phyloP scores from a whole-genome alignment of 225 moss, liverwort and hornwort genomes.

The Sphagnum tenellum region DNA sequence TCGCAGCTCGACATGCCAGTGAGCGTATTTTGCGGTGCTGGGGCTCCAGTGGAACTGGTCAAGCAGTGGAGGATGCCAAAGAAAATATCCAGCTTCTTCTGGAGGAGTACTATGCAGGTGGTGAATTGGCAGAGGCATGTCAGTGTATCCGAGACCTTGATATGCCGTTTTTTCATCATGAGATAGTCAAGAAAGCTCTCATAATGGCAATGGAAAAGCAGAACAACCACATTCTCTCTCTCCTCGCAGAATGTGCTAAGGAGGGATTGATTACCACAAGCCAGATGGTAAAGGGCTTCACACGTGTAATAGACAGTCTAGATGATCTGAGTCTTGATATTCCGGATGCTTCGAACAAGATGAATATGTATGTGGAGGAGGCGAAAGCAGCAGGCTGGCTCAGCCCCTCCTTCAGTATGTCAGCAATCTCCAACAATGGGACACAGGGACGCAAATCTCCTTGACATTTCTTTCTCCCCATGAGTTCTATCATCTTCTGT shows the following conservation, averaged over 20 bases:
- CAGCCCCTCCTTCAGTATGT: conserved; percentile 22
- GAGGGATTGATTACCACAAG: conserved; percentile 93
- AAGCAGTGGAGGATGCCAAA: conserved; percentile 82
- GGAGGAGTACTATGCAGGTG: conserved; percentile 90
- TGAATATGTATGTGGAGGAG: conserved; percentile 43
- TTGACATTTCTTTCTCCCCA: no score
- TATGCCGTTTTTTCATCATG: conserved; percentile 97
- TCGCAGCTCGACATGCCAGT: conserved; percentile 83
- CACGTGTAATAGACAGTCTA: conserved; percentile 59
- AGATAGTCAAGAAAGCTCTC: conserved; percentile 92
- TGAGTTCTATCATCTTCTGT: no score
- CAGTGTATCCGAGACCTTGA: conserved; percentile 92
- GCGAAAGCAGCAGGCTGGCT: conserved; percentile 89
- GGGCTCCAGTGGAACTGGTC: conserved; percentile 91
- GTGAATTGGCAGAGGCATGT: conserved; percentile 90
- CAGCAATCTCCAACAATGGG: conserved; percentile 21
- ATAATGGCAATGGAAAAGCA: conserved; percentile 97
- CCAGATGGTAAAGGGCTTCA: conserved; percentile 91
- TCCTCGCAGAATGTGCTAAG: conserved; percentile 73
- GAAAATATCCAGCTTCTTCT: conserved; percentile 84
- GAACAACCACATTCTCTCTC: conserved; percentile 58
- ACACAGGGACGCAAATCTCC: conserved; percentile 6
- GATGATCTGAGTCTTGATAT: conserved; percentile 97
- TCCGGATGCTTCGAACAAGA: conserved; percentile 71
- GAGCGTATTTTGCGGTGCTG: conserved; percentile 96